Base-by-base conservation (phyloP, 441 rosid species). In the Gossypium schwendimanii region DNA sequence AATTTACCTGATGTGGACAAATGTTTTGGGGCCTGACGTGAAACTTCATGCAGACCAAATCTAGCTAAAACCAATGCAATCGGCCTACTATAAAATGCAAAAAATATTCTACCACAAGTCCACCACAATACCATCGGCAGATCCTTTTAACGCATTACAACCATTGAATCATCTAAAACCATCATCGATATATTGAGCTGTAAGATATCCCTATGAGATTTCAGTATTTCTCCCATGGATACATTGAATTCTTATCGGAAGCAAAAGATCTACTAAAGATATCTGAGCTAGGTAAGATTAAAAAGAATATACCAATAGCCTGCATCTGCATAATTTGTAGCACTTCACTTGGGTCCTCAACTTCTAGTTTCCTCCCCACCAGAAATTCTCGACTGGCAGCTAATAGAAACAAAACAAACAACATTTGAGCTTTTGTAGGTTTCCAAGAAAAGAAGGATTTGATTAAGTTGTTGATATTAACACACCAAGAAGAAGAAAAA, bases 291-390 rank as follows among this genome's bases (percentile, higher is more conserved):
- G 3, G 66, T 15, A 15, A 61, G 66, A 33, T 61, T 14, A 14
- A 4, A 49, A n/a, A 17, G 11, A 17, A 63, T 6, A 20, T 83
- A 91, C 98, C 97, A 81, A 80, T 72, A 62, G 89, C 82, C 59
- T 86, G 85, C 24, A 83, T 73, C 71, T 85, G 85, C 55, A 72
- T 67, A 76, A 77, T 83, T 45, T 64, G 83, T 63, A 91, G 63
- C 66, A 87, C 81, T 69, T 77, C 77, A 66, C 74, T 74, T 4
- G 87, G 82, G 62, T 77, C 84, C 55, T 81, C 89, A 67, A 80
- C 86, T 71, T 18, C 45, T 69, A 87, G 65, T 24, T 83, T 83
- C 74, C 83, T 86, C 70, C 73, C 81, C 59, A 70, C 62, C 0
- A 64, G 71, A 77, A 65, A 75, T 57, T 82, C 73, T 50, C 52